A percentile compares a stretch with the other conserved stretches of the same genome.
Evolutionary conservation across 768 basidiomycete species (phyloP).

Genomic region (Boletus bicolor): DNA sequence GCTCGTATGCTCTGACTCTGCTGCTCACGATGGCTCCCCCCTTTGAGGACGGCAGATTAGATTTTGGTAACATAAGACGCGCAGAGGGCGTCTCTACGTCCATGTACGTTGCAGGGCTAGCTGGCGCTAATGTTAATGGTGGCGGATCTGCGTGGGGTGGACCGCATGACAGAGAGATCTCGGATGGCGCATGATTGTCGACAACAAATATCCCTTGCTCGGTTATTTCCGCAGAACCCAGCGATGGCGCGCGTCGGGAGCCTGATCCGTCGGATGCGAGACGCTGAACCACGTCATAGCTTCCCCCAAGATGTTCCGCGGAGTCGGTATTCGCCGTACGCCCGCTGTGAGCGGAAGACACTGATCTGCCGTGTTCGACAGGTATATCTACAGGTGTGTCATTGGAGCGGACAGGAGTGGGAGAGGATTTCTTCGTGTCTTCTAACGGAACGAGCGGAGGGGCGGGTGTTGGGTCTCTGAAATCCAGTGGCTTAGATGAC

Average conservation of each 20-base stretch:
- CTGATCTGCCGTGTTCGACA: constrained; percentile 31
- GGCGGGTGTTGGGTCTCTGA: constrained; percentile 79
- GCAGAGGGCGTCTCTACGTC: constrained; percentile 5
- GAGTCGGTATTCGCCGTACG: constrained; percentile 66
- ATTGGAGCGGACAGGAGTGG: constrained; percentile 14
- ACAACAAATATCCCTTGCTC: constrained; percentile 15
- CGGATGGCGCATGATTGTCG: constrained; percentile 6
- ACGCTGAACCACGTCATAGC: constrained; percentile 69
- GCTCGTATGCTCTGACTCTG: constrained; percentile 57
- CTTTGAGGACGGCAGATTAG: not conserved
- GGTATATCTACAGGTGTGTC: constrained; percentile 11
- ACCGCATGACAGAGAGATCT: constrained; percentile 10
- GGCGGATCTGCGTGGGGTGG: constrained; percentile 16
- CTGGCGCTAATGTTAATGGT: constrained; percentile 11
- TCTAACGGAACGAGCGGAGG: constrained; percentile 62
- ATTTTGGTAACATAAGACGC: not conserved
- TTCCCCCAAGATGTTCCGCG: constrained; percentile 62
- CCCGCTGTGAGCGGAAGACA: constrained; percentile 51
- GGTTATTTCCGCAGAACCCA: constrained; percentile 24
- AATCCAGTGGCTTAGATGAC: constrained; percentile 41
- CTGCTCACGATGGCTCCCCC: constrained; percentile 39
- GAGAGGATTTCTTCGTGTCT: constrained; percentile 33
- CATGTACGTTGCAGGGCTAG: not conserved
- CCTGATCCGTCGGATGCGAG: constrained; percentile 30
- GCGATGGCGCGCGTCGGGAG: constrained; percentile 23